phyloP scores from a whole-genome alignment of 2,329 filamentous ascomycete species.

The Zasmidium cellare region DNA sequence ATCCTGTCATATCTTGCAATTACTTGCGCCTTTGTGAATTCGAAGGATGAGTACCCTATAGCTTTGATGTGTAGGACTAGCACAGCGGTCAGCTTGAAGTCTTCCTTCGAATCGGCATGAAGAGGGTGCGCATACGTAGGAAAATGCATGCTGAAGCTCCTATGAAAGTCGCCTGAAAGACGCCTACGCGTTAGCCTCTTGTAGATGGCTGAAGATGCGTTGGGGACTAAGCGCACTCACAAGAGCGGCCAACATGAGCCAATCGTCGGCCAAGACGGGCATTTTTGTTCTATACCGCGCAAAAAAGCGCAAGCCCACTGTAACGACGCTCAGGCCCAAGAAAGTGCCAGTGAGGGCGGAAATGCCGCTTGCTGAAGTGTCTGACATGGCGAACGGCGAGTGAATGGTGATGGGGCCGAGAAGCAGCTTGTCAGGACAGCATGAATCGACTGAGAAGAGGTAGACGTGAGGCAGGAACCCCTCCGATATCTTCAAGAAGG shows the following conservation, averaged over 20 bases:
- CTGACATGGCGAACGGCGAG: neutral
- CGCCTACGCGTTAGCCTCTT: neutral
- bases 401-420: neutral
- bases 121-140: neutral
- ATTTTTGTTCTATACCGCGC: neutral
- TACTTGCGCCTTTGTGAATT: neutral
- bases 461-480: no score
- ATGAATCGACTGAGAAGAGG: no score
- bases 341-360: neutral
- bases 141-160: neutral
- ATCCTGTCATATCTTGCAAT: neutral
- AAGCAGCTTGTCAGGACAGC: no score
- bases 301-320: neutral
- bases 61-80: neutral
- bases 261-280: neutral
- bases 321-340: neutral
- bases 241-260: slow-evolving; percentile 1
- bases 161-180: neutral
- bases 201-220: no score
- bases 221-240: neutral
- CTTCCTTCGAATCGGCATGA: no score
- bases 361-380: neutral
- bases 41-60: neutral
- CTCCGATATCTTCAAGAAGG: no score
- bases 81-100: no score